phyloP scores from a whole-genome alignment of 768 basidiomycete species.

The Hirschioporus abietinus region DNA sequence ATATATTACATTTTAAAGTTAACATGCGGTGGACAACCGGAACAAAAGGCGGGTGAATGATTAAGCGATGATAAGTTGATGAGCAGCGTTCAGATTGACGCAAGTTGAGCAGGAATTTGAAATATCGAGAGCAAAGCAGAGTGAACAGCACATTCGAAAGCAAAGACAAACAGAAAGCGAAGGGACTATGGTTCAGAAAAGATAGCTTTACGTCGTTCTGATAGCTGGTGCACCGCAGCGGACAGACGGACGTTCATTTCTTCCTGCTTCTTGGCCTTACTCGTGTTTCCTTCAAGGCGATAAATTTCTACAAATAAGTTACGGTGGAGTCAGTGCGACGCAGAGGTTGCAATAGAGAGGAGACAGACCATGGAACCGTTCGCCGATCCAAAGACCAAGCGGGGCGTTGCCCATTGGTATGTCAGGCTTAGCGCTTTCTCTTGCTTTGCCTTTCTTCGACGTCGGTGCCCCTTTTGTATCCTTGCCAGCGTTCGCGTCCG shows the following conservation, averaged over 20 bases:
- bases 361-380: constrained; percentile 56
- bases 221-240: neutral
- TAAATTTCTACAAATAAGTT: neutral
- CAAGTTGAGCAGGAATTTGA: constrained; percentile 4
- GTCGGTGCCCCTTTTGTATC: neutral
- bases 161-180: neutral
- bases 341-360: neutral
- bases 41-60: neutral
- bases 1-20: neutral
- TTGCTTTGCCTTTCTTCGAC: constrained; percentile 8
- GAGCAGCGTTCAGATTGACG: neutral
- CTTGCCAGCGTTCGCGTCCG: constrained; percentile 18
- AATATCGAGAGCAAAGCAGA: neutral
- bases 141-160: constrained; percentile 1
- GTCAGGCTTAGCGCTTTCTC: constrained; percentile 8
- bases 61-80: neutral
- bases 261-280: constrained; percentile 5
- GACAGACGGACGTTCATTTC: neutral
- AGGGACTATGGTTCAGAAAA: neutral
- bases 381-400: constrained; percentile 67
- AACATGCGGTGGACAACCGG: neutral
- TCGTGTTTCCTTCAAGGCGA: neutral
- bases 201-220: neutral
- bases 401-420: constrained; percentile 49
- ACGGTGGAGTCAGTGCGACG: neutral